Evolutionary conservation across 176 grass and related monocot genomes (phyloP), one percentile per base, ranked within the genome.

Genomic region (sorghum (Sorghum bicolor)): DNA sequence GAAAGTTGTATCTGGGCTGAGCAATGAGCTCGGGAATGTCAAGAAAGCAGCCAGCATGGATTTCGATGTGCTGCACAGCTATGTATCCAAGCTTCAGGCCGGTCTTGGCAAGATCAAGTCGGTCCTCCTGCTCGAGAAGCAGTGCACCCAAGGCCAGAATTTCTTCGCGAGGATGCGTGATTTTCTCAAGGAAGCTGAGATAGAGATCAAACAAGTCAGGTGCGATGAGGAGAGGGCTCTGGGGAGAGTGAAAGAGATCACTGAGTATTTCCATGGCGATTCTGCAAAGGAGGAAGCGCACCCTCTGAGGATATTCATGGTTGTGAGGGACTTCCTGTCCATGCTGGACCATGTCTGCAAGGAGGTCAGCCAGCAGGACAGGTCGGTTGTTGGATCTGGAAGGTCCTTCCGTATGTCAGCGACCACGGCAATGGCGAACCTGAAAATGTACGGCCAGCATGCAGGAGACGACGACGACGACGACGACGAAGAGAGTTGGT

Each of bases 11-110:
- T 88, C 89, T 8, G 93, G 88, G 33, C 44, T 99, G 62, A 99
- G 93, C 83, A 91, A 10, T 17, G 96, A 99, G 72, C 83, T 99
- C 8, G 86, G 93, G 12, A 96, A 91, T 61, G 89, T 96, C 24
- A 99, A 89, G 62, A 92, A 90, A 77, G 93, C 96, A 40, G 96
- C 96, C 3, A 83, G 85, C 39, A 99, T 99, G 96, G 96, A 99
- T 77, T 99, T 92, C 1, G 93, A 96, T 8, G 93, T 99, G 44
- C 81, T 99, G 15, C 91, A 89, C 17, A 77, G 96, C 32, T 99
- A 99, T 15, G 86, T 99, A 17, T 92, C 87, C 5, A 99, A 94
- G 89, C 92, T 99, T 28, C 89, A 96, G 71, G 64, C 17, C 15
- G 93, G 93, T 9, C 86, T 99, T 10, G 88, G 84, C 8, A 92